Evolutionary conservation across 495 filamentous ascomycete species (phyloP), one percentile per base, ranked within the genome.

Genomic region (Daldinia concentrica): DNA sequence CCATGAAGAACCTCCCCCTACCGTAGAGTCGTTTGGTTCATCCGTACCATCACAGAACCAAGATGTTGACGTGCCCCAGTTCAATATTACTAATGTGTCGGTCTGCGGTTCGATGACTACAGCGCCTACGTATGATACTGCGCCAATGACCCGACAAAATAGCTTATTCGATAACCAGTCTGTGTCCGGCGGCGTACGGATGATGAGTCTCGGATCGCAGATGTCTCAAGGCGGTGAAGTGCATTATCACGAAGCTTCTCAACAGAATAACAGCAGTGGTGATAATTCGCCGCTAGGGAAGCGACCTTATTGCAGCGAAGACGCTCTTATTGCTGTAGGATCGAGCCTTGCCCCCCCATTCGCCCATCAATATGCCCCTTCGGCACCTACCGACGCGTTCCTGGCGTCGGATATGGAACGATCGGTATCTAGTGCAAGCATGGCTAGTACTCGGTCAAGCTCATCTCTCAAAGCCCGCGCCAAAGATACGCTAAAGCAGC

Each of bases 71-170:
- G 66, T 72, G n/a, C 67, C 73, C 15, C 68, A 78, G 22, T 62
- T 72, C 39, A 76, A 78, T 41, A 73, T 76, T 37, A 74, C 72
- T 43, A 72, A 63, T 6, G 61, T 69, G 11, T 83, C 83, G 2
- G 69, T 74, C 6, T 84, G 80, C 61, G 82, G 80, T 32, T 85
- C 83, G 4, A 76, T 84, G 77, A 81, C 80, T 15, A 82, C 82
- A 43, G 80, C 76, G 22, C 78, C 83, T 24, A 83, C 81, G 1
- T 68, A 80, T 27, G 81, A 79, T 29, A 82, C 79, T 0, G 74
- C 76, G 4, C 79, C 83, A 48, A 84, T 85, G 83, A 81, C 79
- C 1, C 76, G 83, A 45, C 77, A 78, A 43, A 82, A 81, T 62
- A 85, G 83, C 68, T 54, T 82, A 48, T 79, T 81, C 66, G 82